Evolutionary conservation across 768 basidiomycete species (phyloP).

Genomic region (Rhizopogon sp.): DNA sequence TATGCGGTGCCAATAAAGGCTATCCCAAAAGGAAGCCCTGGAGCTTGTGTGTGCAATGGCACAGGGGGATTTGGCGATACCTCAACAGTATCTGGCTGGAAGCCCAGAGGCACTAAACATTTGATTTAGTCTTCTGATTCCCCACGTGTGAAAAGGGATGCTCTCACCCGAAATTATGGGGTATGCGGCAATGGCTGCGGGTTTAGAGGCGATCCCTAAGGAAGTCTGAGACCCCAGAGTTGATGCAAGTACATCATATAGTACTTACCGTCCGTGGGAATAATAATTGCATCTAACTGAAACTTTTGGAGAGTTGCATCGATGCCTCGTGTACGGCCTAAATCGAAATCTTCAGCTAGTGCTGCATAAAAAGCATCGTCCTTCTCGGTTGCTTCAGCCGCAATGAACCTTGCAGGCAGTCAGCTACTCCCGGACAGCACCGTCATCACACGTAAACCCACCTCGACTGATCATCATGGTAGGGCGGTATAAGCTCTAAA

Average conservation of each 20-base stretch:
- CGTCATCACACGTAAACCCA: slow-evolving; percentile 8
- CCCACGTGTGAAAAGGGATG: background rate
- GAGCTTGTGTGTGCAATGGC: slow-evolving; percentile 25
- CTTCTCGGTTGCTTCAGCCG: slow-evolving; percentile 23
- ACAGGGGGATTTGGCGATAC: slow-evolving; percentile 38
- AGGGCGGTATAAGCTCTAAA: slow-evolving; percentile 38
- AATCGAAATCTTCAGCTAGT: slow-evolving; percentile 40
- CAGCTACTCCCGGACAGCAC: background rate
- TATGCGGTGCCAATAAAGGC: slow-evolving; percentile 60
- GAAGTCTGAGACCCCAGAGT: background rate
- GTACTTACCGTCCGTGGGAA: slow-evolving; percentile 36
- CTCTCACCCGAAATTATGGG: slow-evolving; percentile 57
- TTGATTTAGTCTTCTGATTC: slow-evolving; percentile 1
- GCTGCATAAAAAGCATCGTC: slow-evolving; percentile 39
- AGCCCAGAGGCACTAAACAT: slow-evolving; percentile 49
- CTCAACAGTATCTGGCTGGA: slow-evolving; percentile 43
- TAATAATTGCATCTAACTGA: slow-evolving; percentile 47
- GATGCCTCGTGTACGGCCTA: slow-evolving; percentile 50
- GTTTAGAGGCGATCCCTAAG: slow-evolving; percentile 24
- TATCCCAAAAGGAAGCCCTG: slow-evolving; percentile 57
- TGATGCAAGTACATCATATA: background rate
- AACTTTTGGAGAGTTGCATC: slow-evolving; percentile 44
- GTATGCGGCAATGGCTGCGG: slow-evolving; percentile 56
- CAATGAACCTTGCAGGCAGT: slow-evolving; percentile 12
- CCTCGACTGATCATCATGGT: slow-evolving; percentile 31